Evolutionary conservation across 73 alveolate species (phyloP).

Genomic region (Paramecium sexaurelia): DNA sequence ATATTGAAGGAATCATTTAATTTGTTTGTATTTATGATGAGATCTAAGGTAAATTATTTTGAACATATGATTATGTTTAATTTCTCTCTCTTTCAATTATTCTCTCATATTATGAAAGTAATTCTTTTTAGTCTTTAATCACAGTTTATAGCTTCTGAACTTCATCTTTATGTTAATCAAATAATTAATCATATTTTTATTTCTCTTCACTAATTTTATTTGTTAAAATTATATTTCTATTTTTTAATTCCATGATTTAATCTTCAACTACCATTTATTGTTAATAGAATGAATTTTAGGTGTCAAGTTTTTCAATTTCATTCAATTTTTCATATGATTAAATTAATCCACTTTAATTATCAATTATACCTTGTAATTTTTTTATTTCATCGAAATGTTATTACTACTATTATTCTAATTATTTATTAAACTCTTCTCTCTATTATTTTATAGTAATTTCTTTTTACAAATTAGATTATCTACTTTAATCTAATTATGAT

Average conservation of each 20-base stretch:
- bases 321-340: conserved; percentile 13
- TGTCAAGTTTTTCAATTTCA: conserved; percentile 1
- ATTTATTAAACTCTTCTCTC: neutral
- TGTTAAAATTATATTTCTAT: neutral
- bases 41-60: neutral
- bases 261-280: neutral
- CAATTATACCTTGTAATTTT: neutral
- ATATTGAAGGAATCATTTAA: too few relatives aligned
- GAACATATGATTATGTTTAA: neutral
- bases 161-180: conserved; percentile 18
- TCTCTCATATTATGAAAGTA: conserved; percentile 9
- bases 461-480: neutral
- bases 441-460: neutral
- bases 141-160: neutral
- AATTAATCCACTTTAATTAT: conserved; percentile 12
- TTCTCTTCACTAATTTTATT: neutral
- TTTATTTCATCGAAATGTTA: neutral
- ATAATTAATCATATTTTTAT: neutral
- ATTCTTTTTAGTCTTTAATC: conserved; percentile 25
- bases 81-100: conserved; percentile 21
- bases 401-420: neutral
- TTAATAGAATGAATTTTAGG: neutral
- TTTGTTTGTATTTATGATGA: neutral
- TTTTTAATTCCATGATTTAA: conserved; percentile 3
- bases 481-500: neutral